Percentiles rank a stretch among this genome's conserved stretches.
phyloP scores from a whole-genome alignment of 495 filamentous ascomycete genomes.

The Rusavskia elegans region DNA sequence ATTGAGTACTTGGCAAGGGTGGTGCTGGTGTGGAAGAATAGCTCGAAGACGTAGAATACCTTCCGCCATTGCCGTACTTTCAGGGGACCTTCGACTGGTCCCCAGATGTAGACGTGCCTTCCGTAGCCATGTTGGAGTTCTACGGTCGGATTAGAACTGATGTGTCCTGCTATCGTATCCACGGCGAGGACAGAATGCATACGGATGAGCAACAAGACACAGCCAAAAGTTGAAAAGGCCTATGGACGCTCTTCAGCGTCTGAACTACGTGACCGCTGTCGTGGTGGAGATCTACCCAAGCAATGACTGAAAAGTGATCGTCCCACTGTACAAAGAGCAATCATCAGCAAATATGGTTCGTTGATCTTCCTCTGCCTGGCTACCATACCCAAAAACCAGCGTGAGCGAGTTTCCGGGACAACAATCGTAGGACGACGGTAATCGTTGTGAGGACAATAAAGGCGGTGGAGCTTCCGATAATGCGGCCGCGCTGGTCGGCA shows the following conservation, averaged over 20 bases:
- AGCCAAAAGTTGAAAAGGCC: neutral
- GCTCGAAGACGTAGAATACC: slow-evolving; percentile 2
- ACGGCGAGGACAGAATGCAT: neutral
- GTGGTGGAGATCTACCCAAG: neutral
- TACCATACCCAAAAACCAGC: slow-evolving; percentile 9
- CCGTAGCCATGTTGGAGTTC: slow-evolving; percentile 2
- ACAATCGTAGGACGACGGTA: slow-evolving; percentile 4
- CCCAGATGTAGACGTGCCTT: slow-evolving; percentile 5
- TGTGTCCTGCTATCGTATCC: neutral
- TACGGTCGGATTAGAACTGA: neutral
- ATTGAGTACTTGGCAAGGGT: slow-evolving; percentile 5
- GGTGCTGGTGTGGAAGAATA: slow-evolving; percentile 2
- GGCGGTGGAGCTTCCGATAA: slow-evolving; percentile 7
- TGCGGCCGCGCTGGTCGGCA: slow-evolving; percentile 9
- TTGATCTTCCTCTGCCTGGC: neutral
- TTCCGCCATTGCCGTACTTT: neutral
- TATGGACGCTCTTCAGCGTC: neutral
- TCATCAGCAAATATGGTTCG: neutral
- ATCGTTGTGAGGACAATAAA: slow-evolving; percentile 4
- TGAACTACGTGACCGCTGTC: neutral
- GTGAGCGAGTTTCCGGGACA: slow-evolving; percentile 8
- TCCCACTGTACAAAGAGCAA: slow-evolving; percentile 1
- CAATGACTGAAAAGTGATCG: slow-evolving; percentile 1
- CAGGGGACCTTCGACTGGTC: neutral
- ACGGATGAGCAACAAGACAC: neutral